These are phyloP conservation scores for Akanthomyces dipterigenus DNA, from an alignment of 2,329 filamentous ascomycete genomes.

Conservation along the genomic window DNA sequence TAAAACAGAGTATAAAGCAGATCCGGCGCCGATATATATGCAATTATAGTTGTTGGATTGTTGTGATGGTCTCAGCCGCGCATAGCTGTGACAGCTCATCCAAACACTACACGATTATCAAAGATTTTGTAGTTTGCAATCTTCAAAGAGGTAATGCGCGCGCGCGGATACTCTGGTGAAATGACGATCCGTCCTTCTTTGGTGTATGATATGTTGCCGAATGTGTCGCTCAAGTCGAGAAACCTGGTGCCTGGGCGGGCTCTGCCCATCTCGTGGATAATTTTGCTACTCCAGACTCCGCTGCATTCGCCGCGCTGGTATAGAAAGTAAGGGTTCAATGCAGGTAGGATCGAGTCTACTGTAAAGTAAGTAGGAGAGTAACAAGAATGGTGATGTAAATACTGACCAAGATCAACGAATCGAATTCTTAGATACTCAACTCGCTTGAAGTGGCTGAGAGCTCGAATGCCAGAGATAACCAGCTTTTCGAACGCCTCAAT, in stretches of 20 bases:
- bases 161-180: constrained; percentile 47
- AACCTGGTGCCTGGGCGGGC: constrained; percentile 54
- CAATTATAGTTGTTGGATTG: neutral
- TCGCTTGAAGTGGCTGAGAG: constrained; percentile 51
- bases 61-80: neutral
- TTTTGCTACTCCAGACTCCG: constrained; percentile 66
- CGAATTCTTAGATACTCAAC: constrained; percentile 62
- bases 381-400: neutral
- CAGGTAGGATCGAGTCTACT: constrained; percentile 60
- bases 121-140: constrained; percentile 51
- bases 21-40: constrained; percentile 4
- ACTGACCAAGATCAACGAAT: constrained; percentile 63
- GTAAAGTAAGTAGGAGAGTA: constrained; percentile 14
- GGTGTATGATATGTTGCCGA: constrained; percentile 52
- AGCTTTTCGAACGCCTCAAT: constrained; percentile 65
- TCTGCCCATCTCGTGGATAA: constrained; percentile 52
- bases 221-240: constrained; percentile 56
- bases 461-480: constrained; percentile 55
- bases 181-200: constrained; percentile 55
- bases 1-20: neutral
- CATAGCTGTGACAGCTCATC: constrained; percentile 18
- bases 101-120: constrained; percentile 30
- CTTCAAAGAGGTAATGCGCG: constrained; percentile 49
- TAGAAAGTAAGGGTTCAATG: constrained; percentile 67
- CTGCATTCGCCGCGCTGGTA: constrained; percentile 54